Percentiles rank a stretch among this genome's conserved stretches.
Evolutionary conservation across 2,329 filamentous ascomycete genomes (phyloP).

Genomic region (Trichoderma pleuroti): DNA sequence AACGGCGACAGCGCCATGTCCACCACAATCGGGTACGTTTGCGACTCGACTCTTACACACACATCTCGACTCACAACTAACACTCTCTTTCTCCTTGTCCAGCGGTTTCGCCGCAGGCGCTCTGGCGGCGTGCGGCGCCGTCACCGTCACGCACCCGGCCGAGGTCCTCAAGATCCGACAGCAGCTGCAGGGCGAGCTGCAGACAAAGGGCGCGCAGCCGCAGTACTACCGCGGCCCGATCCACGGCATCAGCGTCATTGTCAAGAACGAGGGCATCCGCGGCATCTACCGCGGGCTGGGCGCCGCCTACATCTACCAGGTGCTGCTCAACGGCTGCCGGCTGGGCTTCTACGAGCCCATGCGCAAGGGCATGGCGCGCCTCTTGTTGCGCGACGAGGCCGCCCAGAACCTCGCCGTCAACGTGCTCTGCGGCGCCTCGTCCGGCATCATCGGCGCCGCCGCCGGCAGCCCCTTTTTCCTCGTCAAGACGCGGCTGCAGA

Average conservation of each 20-base stretch:
- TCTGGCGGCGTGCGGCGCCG: slow-evolving; percentile 93
- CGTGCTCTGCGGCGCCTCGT: slow-evolving; percentile 85
- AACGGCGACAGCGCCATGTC: slow-evolving; percentile 17
- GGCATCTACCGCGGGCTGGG: slow-evolving; percentile 87
- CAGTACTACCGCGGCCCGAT: slow-evolving; percentile 88
- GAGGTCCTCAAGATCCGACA: slow-evolving; percentile 99
- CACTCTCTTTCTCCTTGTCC: neutral
- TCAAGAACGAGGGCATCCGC: slow-evolving; percentile 81
- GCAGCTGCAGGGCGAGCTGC: slow-evolving; percentile 94
- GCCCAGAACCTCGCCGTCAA: slow-evolving; percentile 86
- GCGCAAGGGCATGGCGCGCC: slow-evolving; percentile 64
- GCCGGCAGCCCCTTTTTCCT: slow-evolving; percentile 96
- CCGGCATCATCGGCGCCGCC: slow-evolving; percentile 87
- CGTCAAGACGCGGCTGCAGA: slow-evolving; percentile 93
- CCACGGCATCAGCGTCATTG: slow-evolving; percentile 85
- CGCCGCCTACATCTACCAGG: slow-evolving; percentile 93
- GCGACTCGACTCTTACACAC: neutral
- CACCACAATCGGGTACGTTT: slow-evolving; percentile 18
- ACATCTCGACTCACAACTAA: neutral
- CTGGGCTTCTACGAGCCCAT: slow-evolving; percentile 97
- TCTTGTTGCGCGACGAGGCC: slow-evolving; percentile 68
- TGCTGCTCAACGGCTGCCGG: slow-evolving; percentile 93
- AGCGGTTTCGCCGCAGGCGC: slow-evolving; percentile 93
- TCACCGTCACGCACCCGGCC: slow-evolving; percentile 96
- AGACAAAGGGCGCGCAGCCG: slow-evolving; percentile 77